phyloP scores from a whole-genome alignment of 306 rosid genomes.

The Leucaena leucocephala region DNA sequence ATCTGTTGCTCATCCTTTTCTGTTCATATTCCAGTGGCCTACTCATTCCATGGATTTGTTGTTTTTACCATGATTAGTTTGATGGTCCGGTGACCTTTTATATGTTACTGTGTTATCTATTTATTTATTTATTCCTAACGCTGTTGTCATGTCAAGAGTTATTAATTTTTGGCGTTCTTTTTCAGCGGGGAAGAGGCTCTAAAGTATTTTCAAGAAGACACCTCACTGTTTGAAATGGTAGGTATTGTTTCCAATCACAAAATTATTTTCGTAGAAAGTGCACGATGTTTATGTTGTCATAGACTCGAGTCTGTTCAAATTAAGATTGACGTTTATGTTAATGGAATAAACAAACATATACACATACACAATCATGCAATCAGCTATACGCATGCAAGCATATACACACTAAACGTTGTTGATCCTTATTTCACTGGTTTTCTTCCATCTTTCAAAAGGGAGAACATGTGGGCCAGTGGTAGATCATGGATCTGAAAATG shows the following conservation, averaged over 20 bases:
- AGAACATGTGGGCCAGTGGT: not conserved
- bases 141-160: slow-evolving; percentile 15
- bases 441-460: not conserved
- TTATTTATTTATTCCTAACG: not conserved
- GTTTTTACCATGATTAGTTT: not conserved
- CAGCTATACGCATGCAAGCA: not conserved
- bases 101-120: not conserved
- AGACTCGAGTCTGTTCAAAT: not conserved
- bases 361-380: not conserved
- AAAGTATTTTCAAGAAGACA: slow-evolving; percentile 77
- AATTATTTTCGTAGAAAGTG: not conserved
- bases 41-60: not conserved
- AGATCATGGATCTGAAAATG: slow-evolving; percentile 19
- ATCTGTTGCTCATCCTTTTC: not conserved
- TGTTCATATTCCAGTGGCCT: not conserved
- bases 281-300: not conserved
- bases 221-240: slow-evolving; percentile 71
- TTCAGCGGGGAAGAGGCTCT: slow-evolving; percentile 89
- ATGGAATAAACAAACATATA: not conserved
- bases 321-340: not conserved
- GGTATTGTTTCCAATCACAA: slow-evolving; percentile 27
- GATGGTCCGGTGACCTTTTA: slow-evolving; percentile 1
- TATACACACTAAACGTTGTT: not conserved
- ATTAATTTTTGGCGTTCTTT: slow-evolving; percentile 20
- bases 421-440: slow-evolving; percentile 16